Evolutionary conservation across 345 rosid genomes (phyloP).

Genomic region (Hypericum perforatum): DNA sequence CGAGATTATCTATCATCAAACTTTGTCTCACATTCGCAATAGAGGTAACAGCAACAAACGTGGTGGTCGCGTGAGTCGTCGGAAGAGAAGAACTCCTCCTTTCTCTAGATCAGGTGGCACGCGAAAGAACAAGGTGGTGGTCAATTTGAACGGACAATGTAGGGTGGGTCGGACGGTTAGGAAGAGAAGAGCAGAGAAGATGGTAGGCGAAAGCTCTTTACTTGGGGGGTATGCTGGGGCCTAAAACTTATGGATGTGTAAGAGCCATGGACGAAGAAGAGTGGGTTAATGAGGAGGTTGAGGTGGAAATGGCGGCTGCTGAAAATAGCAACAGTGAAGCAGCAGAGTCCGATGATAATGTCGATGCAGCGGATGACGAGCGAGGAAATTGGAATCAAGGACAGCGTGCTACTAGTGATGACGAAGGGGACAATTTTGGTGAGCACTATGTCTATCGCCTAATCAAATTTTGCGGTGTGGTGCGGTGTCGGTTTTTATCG

Average conservation of each 20-base stretch:
- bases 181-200: conserved; percentile 63
- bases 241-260: conserved; percentile 11
- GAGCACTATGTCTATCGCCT: conserved; percentile 30
- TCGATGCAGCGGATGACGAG: conserved; percentile 37
- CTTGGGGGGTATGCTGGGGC: conserved; percentile 12
- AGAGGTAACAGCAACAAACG: conserved; percentile 46
- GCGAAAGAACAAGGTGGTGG: conserved; percentile 30
- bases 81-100: conserved; percentile 39
- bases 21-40: conserved; percentile 29
- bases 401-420: conserved; percentile 33
- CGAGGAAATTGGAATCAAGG: conserved; percentile 51
- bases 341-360: conserved; percentile 57
- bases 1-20: conserved; percentile 44
- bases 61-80: conserved; percentile 41
- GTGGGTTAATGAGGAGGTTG: conserved; percentile 31
- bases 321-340: conserved; percentile 57
- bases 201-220: conserved; percentile 16
- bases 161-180: conserved; percentile 79
- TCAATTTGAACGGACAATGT: conserved; percentile 37
- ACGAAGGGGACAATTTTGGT: conserved; percentile 41
- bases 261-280: conserved; percentile 26
- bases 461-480: no score
- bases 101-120: conserved; percentile 29
- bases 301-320: conserved; percentile 32
- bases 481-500: no score